Percentiles rank a stretch among this genome's conserved stretches.
These are phyloP conservation scores for Nicotiana otophora DNA, from an alignment of 257 asterid species.

Conservation along the genomic window DNA sequence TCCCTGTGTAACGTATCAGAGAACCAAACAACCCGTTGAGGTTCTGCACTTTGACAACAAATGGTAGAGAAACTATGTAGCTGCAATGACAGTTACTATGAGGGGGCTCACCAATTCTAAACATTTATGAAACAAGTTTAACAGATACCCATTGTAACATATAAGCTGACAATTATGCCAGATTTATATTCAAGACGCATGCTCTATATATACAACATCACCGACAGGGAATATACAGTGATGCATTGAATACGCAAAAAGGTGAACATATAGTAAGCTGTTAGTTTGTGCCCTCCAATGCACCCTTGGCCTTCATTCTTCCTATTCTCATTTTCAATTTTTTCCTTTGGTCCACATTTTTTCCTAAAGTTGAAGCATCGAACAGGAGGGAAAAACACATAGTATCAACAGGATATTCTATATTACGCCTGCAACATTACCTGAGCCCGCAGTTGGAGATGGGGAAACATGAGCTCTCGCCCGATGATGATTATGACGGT, in stretches of 20 bases:
- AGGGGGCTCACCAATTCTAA: not conserved
- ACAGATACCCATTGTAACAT: not conserved
- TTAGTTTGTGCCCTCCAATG: not conserved
- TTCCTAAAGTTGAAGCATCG: not conserved
- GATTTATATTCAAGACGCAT: not conserved
- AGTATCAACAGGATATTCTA: not conserved
- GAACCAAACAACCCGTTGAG: not conserved
- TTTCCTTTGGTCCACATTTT: not conserved
- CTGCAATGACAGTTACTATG: not conserved
- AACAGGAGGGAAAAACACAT: not conserved
- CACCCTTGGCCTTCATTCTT: not conserved
- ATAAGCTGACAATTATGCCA: not conserved
- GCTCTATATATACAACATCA: not conserved
- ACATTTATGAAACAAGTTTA: not conserved
- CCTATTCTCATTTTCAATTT: not conserved
- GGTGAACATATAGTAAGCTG: not conserved
- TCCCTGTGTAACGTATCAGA: not conserved
- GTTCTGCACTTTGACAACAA: not conserved
- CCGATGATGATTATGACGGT: constrained; percentile 39
- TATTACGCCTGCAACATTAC: constrained; percentile 31
- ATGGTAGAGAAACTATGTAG: not conserved
- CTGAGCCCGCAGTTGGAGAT: constrained; percentile 60
- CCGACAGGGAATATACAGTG: not conserved
- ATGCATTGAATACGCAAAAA: not conserved
- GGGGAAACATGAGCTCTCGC: constrained; percentile 52